Percentiles rank a stretch among this genome's conserved stretches.
Evolutionary conservation across 345 rosid species (phyloP).

Genomic region (Rhizophora apiculata): DNA sequence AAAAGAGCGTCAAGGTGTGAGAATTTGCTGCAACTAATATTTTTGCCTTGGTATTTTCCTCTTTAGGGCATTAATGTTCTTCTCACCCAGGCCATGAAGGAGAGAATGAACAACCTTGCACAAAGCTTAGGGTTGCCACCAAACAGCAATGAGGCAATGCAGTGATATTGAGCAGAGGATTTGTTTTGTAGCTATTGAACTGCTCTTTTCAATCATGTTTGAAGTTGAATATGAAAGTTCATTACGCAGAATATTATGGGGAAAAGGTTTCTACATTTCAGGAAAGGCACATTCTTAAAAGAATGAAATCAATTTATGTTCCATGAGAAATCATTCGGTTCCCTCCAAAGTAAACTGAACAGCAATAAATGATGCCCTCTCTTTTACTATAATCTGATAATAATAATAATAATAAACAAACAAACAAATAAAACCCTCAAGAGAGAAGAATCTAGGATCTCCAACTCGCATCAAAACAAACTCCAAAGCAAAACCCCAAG

Average conservation of each 20-base stretch:
- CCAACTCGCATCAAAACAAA: slow-evolving; percentile 16
- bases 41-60: too few species aligned
- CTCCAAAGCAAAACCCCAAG: slow-evolving; percentile 25
- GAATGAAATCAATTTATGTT: neutral
- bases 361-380: neutral
- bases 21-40: too few species aligned
- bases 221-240: too few species aligned
- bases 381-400: neutral
- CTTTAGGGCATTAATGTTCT: too few species aligned
- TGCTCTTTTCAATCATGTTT: too few species aligned
- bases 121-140: slow-evolving; percentile 28
- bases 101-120: slow-evolving; percentile 21
- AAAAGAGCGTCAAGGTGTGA: slow-evolving; percentile 23
- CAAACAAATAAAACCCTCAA: neutral
- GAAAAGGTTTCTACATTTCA: neutral
- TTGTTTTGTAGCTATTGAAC: too few species aligned
- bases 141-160: slow-evolving; percentile 14
- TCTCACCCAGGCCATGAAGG: slow-evolving; percentile 10
- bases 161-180: neutral
- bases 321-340: neutral
- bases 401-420: neutral
- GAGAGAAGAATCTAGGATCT: neutral
- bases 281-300: neutral
- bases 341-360: neutral
- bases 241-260: neutral